These are phyloP conservation scores for Linnemannia hyalina DNA, from an alignment of 192 early-diverging fungal genomes.

Conservation along the genomic window DNA sequence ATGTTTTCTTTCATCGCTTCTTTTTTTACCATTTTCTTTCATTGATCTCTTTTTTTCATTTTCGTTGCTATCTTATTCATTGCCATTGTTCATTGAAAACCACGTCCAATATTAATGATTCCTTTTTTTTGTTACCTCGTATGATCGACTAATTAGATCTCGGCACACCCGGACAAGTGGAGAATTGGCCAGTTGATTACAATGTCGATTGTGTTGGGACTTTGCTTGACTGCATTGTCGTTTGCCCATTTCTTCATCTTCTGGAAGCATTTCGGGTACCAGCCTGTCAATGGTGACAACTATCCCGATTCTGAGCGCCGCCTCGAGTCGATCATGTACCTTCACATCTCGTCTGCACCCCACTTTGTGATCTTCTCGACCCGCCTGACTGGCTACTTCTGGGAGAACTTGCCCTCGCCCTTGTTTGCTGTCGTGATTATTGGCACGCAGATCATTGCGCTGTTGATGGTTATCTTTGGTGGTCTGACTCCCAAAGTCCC, in stretches of 20 bases:
- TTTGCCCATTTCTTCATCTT: constrained; percentile 86
- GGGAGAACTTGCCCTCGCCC: constrained; percentile 79
- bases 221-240: constrained; percentile 78
- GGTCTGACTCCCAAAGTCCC: constrained; percentile 65
- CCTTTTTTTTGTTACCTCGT: too few relatives aligned
- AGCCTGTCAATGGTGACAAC: constrained; percentile 51
- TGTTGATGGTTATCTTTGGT: constrained; percentile 78
- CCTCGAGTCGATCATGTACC: constrained; percentile 90
- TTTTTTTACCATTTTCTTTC: background rate
- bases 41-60: background rate
- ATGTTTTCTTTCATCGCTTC: background rate
- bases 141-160: constrained; percentile 62
- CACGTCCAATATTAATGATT: too few relatives aligned
- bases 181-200: constrained; percentile 87
- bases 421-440: constrained; percentile 80
- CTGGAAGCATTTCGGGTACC: constrained; percentile 69
- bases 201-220: constrained; percentile 79
- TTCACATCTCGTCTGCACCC: constrained; percentile 85
- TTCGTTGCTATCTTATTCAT: background rate
- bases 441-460: constrained; percentile 89
- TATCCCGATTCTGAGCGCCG: constrained; percentile 37
- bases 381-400: constrained; percentile 83
- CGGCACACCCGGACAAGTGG: constrained; percentile 92
- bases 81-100: background rate
- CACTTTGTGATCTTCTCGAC: constrained; percentile 94